Evolutionary conservation across 2,329 filamentous ascomycete species (phyloP), one percentile per base, ranked within the genome.

Genomic region (Lachnellula hyalina): DNA sequence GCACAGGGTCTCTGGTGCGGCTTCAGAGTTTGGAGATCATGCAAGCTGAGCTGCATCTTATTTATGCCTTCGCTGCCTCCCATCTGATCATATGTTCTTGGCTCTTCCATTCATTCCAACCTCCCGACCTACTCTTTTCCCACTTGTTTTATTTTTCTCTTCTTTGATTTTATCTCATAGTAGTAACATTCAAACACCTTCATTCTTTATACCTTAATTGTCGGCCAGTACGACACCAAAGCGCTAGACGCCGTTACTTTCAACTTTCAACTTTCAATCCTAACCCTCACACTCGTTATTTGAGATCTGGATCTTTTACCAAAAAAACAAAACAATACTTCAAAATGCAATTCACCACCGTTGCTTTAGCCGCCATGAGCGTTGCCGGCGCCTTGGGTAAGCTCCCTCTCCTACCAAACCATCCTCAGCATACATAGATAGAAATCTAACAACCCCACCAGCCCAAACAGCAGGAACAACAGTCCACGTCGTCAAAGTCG

Each of bases 401-500:
- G 61, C 60, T 35, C 11, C n/a, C 34, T n/a, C n/a, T 47, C 7
- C 8, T 12, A 47, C 5, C 21, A 47, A 47, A 52, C 51, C 49
- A 25, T 45, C 25, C 42, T 14, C 36, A 47, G 32, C 36, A 48
- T 17, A 45, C 1, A 48, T 19, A 25, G 41, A 40, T 40, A 25
- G 41, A 40, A 21, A 54, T 36, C 28, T 5, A 42, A 51, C 41
- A 53, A 48, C 36, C 53, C 49, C 44, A 34, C 49, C 17, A 51
- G 34, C 23, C 25, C 45, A 59, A 32, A 53, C 40, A 11, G 49
- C 58, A 23, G 51, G 38, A 44, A 34, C 64, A 41, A 74, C 67
- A 8, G 78, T 84, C 38, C 84, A 88, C 64, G 81, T 86, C 55
- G 82, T 90, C 53, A 79, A 81, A 59, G 87, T 91, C 54, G 80